Conservation (phyloP, 495 filamentous ascomycete species). For the Staphylotrichum tortipilum region DNA sequence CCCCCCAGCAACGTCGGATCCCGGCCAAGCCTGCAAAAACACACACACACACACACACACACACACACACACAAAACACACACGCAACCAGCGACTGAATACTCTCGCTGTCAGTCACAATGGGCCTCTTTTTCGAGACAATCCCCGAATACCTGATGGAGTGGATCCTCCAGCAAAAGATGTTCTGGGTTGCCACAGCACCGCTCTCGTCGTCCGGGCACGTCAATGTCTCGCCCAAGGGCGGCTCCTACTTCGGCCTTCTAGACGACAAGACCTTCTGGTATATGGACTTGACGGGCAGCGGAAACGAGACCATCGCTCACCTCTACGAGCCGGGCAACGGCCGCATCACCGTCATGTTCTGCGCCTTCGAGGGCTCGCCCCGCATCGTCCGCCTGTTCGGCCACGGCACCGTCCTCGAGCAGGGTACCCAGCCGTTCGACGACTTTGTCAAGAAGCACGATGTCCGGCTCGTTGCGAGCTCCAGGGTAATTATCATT, state of each 20-base stretch:
- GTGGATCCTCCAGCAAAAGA: constrained; percentile 53
- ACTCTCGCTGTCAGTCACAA: constrained; percentile 19
- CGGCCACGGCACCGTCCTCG: constrained; percentile 57
- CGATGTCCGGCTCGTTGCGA: constrained; percentile 33
- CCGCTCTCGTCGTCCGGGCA: constrained; percentile 47
- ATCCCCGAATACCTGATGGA: constrained; percentile 46
- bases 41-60: no score
- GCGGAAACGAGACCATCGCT: constrained; percentile 61
- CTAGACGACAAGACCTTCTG: constrained; percentile 50
- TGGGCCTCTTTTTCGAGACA: constrained; percentile 55
- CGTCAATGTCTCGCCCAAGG: constrained; percentile 67
- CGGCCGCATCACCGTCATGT: constrained; percentile 62
- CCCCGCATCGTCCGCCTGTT: constrained; percentile 66
- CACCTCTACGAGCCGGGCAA: constrained; percentile 62
- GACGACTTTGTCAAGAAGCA: constrained; percentile 38
- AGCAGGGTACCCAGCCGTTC: constrained; percentile 44
- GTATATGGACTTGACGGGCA: constrained; percentile 65
- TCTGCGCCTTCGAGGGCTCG: constrained; percentile 54
- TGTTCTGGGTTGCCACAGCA: constrained; percentile 63
- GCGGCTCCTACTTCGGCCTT: constrained; percentile 52
- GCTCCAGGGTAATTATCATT: constrained; percentile 53
- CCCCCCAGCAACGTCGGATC: no score
- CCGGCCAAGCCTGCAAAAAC: no score
- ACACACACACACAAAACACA: no score
- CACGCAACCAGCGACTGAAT: neutral